Conservation (phyloP, 2,329 filamentous ascomycete genomes). For the Aureobasidium zeae region DNA sequence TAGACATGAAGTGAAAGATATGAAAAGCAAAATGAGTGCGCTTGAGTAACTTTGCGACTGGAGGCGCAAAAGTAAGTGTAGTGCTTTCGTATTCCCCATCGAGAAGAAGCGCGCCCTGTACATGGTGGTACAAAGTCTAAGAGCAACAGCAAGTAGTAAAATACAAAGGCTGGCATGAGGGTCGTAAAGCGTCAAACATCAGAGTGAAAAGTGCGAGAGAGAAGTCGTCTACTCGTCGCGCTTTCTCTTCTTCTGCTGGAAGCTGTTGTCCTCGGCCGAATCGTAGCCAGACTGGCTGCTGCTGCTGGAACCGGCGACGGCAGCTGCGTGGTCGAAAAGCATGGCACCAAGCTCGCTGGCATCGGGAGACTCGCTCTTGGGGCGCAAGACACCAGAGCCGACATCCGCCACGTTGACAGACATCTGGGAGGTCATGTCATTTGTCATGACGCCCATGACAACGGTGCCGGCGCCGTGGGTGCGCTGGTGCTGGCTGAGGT, state of each 20-base stretch:
- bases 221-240: slow-evolving; percentile 34
- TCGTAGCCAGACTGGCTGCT: slow-evolving; percentile 29
- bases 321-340: slow-evolving; percentile 65
- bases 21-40: slow-evolving; percentile 3
- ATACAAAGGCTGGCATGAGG: slow-evolving; percentile 4
- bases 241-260: slow-evolving; percentile 35
- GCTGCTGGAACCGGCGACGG: slow-evolving; percentile 56
- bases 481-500: slow-evolving; percentile 88
- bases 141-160: not conserved
- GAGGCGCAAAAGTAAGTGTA: slow-evolving; percentile 1
- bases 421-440: slow-evolving; percentile 23
- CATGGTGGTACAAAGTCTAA: slow-evolving; percentile 3
- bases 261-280: slow-evolving; percentile 24
- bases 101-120: not conserved
- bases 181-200: slow-evolving; percentile 10
- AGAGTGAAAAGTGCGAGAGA: slow-evolving; percentile 11
- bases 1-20: slow-evolving; percentile 14
- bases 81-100: slow-evolving; percentile 10
- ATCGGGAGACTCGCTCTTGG: slow-evolving; percentile 38
- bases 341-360: slow-evolving; percentile 62
- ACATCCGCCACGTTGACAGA: slow-evolving; percentile 29
- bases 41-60: slow-evolving; percentile 3
- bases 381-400: slow-evolving; percentile 25
- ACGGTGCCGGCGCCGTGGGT: slow-evolving; percentile 87
- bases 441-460: slow-evolving; percentile 69